These are phyloP conservation scores for Gaeumannomyces sp. DNA, from an alignment of 2,329 filamentous ascomycete genomes.

Conservation along the genomic window DNA sequence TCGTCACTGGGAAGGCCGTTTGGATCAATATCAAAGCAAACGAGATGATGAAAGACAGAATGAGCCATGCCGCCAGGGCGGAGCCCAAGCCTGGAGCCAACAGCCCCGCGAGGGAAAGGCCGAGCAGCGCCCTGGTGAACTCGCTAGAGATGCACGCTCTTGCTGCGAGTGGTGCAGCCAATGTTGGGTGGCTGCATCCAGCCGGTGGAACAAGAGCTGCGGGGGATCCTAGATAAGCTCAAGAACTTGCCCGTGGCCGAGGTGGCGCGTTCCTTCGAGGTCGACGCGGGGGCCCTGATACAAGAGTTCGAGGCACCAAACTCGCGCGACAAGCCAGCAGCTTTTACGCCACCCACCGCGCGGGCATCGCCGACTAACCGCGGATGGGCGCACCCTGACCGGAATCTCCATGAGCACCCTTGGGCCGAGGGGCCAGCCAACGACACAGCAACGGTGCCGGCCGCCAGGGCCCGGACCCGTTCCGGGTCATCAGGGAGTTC, in stretches of 20 bases:
- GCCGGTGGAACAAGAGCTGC: not conserved
- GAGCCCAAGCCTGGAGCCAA: no score
- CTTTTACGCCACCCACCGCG: no score
- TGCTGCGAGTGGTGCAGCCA: conserved; percentile 8
- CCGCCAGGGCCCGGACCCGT: not conserved
- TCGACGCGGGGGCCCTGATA: conserved; percentile 4
- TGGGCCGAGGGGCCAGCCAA: not conserved
- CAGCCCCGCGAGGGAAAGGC: not conserved
- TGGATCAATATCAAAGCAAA: conserved; percentile 8
- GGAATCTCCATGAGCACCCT: no score
- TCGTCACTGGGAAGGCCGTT: not conserved
- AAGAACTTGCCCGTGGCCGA: conserved; percentile 5
- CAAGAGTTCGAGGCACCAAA: no score
- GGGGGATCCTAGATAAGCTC: conserved; percentile 2
- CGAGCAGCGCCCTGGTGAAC: no score
- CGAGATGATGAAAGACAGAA: conserved; percentile 4
- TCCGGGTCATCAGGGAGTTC: conserved; percentile 6
- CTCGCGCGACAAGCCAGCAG: no score
- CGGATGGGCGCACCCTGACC: no score
- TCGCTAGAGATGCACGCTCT: no score
- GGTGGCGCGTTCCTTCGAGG: not conserved
- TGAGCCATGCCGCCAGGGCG: not conserved
- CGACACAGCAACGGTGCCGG: not conserved
- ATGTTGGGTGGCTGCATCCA: conserved; percentile 2
- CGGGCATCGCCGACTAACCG: no score